Evolutionary conservation across 805 yeast genomes (phyloP).

Genomic region (Jamesozyma piceae): DNA sequence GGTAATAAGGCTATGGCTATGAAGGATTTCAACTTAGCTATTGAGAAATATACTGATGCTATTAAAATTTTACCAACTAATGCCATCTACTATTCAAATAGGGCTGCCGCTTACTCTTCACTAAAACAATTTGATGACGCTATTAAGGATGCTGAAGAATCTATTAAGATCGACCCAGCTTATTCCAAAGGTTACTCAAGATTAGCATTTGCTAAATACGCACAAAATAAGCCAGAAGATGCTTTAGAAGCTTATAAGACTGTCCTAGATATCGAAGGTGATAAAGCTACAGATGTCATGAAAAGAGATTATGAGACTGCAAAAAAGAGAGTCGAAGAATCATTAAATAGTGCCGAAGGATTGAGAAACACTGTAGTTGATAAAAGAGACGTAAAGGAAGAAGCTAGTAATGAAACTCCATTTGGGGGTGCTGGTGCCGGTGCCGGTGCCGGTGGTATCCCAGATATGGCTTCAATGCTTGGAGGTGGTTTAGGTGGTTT

Average conservation of each 20-base stretch:
- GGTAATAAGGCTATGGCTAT: constrained; percentile 87
- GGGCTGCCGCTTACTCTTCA: constrained; percentile 95
- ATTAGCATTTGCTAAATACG: constrained; percentile 86
- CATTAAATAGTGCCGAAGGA: constrained; percentile 34
- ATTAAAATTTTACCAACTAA: constrained; percentile 58
- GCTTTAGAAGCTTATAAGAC: constrained; percentile 83
- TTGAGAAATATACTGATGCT: constrained; percentile 73
- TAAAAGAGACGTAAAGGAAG: constrained; percentile 10
- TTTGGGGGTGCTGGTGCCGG: constrained; percentile 3
- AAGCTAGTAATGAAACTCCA: constrained; percentile 19
- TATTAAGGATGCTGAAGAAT: constrained; percentile 70
- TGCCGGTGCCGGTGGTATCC: constrained; percentile 5
- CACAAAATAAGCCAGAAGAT: constrained; percentile 86
- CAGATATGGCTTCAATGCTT: constrained; percentile 11
- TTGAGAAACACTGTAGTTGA: constrained; percentile 10
- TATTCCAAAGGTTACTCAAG: constrained; percentile 93
- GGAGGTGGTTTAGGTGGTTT: constrained; percentile 59
- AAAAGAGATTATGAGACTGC: constrained; percentile 90
- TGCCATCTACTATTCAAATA: constrained; percentile 80
- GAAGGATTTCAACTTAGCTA: constrained; percentile 61
- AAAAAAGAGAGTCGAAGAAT: constrained; percentile 74
- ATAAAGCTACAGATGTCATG: constrained; percentile 78
- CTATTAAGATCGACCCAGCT: constrained; percentile 65
- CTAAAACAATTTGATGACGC: constrained; percentile 66
- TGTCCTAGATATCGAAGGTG: constrained; percentile 85